Conservation (phyloP, 257 asterid genomes). For the Verbena officinalis region DNA sequence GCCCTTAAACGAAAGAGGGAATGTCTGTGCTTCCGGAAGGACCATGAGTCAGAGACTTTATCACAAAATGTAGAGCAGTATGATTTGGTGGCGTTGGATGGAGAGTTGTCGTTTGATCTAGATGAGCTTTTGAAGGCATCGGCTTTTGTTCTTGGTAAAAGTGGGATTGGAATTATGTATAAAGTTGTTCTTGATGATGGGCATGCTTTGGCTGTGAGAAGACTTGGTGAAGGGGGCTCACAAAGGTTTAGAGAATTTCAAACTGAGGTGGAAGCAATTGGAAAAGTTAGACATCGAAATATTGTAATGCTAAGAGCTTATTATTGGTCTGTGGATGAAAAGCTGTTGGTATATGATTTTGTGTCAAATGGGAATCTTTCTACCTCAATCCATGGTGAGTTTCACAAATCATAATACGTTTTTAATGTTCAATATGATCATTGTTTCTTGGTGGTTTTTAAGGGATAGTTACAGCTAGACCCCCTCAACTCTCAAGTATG, state of each 20-base stretch:
- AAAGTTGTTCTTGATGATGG: conserved; percentile 94
- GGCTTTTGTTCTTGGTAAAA: conserved; percentile 93
- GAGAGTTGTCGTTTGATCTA: conserved; percentile 65
- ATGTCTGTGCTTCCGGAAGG: conserved; percentile 74
- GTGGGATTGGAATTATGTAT: conserved; percentile 83
- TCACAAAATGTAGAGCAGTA: conserved; percentile 69
- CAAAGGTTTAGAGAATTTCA: conserved; percentile 81
- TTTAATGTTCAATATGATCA: too few species aligned
- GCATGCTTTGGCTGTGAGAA: conserved; percentile 74
- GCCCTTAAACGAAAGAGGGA: conserved; percentile 46
- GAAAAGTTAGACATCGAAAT: conserved; percentile 75
- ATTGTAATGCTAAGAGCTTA: conserved; percentile 78
- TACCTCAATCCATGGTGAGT: conserved; percentile 74
- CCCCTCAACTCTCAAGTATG: too few species aligned
- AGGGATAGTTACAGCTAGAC: too few species aligned
- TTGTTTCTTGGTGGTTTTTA: neutral
- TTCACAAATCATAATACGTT: neutral
- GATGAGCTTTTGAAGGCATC: conserved; percentile 93
- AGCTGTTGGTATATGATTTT: conserved; percentile 74
- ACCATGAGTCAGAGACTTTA: conserved; percentile 60
- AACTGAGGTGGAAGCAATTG: conserved; percentile 83
- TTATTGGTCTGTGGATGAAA: conserved; percentile 94
- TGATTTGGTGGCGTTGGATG: conserved; percentile 72
- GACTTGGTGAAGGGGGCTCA: conserved; percentile 92
- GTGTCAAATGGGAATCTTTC: conserved; percentile 79